Conservation (phyloP, 352 stramenopile genomes). For the Pythium brachiatum region DNA sequence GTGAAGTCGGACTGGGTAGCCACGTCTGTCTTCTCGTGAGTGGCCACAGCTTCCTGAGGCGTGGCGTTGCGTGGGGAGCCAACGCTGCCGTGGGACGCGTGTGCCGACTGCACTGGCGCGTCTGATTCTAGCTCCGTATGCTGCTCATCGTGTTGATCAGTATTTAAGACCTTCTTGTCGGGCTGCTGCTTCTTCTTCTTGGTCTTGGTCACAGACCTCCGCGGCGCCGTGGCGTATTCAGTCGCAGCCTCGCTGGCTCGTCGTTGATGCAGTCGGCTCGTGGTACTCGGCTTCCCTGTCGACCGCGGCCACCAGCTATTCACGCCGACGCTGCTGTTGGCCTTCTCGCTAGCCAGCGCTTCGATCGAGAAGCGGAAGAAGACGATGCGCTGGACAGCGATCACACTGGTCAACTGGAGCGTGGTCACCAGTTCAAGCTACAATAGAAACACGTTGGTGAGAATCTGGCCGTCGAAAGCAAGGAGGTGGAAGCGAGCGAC, state of each 20-base stretch:
- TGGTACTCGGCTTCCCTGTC: slow-evolving; percentile 1
- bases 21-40: neutral
- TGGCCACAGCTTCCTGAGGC: too few species aligned
- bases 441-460: neutral
- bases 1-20: neutral
- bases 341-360: slow-evolving; percentile 28
- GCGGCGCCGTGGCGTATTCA: neutral
- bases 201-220: neutral
- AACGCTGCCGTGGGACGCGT: slow-evolving; percentile 4
- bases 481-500: neutral
- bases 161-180: neutral
- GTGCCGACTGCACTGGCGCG: neutral
- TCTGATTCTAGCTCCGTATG: neutral
- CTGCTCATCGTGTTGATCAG: neutral
- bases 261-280: neutral
- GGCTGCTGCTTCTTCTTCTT: neutral
- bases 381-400: slow-evolving; percentile 51
- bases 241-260: neutral
- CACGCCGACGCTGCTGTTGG: neutral
- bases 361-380: slow-evolving; percentile 57
- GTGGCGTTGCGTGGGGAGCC: neutral
- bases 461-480: neutral
- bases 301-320: slow-evolving; percentile 16
- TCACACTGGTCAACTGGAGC: slow-evolving; percentile 40
- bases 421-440: slow-evolving; percentile 39